These are phyloP conservation scores for Didymella exigua DNA, from an alignment of 2,329 filamentous ascomycete genomes.

Conservation along the genomic window DNA sequence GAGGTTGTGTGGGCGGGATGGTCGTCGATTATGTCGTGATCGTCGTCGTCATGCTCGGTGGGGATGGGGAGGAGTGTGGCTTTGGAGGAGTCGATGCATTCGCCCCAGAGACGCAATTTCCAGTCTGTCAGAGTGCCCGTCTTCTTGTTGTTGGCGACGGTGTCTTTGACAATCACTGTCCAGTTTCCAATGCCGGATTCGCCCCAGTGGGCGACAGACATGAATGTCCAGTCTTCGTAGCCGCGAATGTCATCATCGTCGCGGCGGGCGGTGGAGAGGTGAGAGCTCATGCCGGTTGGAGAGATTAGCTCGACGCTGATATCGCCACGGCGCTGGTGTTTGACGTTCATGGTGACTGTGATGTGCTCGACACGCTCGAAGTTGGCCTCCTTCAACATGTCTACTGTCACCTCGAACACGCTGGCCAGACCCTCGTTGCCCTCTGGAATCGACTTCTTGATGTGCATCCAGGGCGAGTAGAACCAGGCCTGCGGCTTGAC, in stretches of 20 bases:
- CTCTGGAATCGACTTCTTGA: constrained; percentile 84
- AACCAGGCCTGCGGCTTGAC: constrained; percentile 97
- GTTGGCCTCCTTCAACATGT: constrained; percentile 83
- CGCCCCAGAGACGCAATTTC: constrained; percentile 93
- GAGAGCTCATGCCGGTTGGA: constrained; percentile 78
- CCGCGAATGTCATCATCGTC: constrained; percentile 70
- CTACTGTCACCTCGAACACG: constrained; percentile 78
- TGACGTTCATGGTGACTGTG: constrained; percentile 95
- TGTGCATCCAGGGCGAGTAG: constrained; percentile 90
- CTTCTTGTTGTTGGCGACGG: constrained; percentile 70
- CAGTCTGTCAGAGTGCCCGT: constrained; percentile 85
- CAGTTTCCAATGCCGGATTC: constrained; percentile 86
- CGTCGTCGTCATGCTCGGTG: constrained; percentile 78
- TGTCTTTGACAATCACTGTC: constrained; percentile 90
- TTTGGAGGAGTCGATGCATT: constrained; percentile 76
- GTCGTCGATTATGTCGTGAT: constrained; percentile 69
- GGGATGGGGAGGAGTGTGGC: constrained; percentile 81
- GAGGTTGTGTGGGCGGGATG: constrained; percentile 66
- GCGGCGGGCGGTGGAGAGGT: constrained; percentile 77
- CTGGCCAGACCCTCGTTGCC: constrained; percentile 79
- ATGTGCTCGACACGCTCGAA: constrained; percentile 89
- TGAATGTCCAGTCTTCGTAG: constrained; percentile 97
- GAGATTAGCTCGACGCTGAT: constrained; percentile 90
- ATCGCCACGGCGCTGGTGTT: constrained; percentile 86
- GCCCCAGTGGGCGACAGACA: constrained; percentile 97